These are phyloP conservation scores for Tubosaeta brunneosetosa DNA, from an alignment of 768 basidiomycete genomes.

Conservation along the genomic window DNA sequence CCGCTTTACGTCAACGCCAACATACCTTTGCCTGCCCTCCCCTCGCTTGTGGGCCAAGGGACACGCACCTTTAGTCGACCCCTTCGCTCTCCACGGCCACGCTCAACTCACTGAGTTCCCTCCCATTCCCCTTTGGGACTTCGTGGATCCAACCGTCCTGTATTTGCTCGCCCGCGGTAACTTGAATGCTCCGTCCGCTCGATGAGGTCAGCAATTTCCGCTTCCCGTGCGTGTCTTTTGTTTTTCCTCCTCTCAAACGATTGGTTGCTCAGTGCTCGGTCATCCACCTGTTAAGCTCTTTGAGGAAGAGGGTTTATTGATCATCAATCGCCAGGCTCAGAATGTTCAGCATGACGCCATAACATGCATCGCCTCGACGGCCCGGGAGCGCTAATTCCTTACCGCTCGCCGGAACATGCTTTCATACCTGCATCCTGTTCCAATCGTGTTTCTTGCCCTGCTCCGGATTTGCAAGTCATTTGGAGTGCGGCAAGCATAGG, in stretches of 20 bases:
- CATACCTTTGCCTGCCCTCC: constrained; percentile 29
- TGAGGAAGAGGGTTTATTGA: constrained; percentile 28
- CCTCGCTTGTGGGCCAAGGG: constrained; percentile 30
- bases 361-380: constrained; percentile 23
- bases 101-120: constrained; percentile 14
- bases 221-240: constrained; percentile 1
- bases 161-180: constrained; percentile 10
- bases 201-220: constrained; percentile 28
- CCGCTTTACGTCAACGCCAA: constrained; percentile 26
- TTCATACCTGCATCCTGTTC: constrained; percentile 29
- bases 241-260: constrained; percentile 9
- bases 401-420: constrained; percentile 28
- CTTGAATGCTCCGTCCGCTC: constrained; percentile 15
- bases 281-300: constrained; percentile 27
- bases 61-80: constrained; percentile 11
- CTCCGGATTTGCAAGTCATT: constrained; percentile 30
- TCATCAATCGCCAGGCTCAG: constrained; percentile 23
- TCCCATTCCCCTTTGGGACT: constrained; percentile 11
- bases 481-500: constrained; percentile 25
- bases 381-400: constrained; percentile 20
- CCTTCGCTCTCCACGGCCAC: constrained; percentile 28
- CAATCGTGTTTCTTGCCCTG: constrained; percentile 29
- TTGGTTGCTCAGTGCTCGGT: constrained; percentile 12
- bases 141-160: constrained; percentile 11
- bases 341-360: constrained; percentile 25